Evolutionary conservation across 495 filamentous ascomycete genomes (phyloP), one percentile per base, ranked within the genome.

Genomic region (Lentithecium fluviatile): DNA sequence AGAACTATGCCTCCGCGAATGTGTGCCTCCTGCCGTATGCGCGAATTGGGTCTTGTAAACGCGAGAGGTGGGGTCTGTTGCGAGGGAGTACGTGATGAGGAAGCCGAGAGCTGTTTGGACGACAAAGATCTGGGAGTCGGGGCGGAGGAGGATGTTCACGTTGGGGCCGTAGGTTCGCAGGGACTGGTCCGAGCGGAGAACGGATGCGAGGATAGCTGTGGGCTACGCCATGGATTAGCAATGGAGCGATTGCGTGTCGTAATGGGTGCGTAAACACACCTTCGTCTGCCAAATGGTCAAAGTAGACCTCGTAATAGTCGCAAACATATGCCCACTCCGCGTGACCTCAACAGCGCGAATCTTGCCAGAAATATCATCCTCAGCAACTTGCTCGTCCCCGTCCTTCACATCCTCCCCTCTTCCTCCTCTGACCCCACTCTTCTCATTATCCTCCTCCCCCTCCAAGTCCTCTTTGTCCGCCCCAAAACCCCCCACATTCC

Each of bases 271-370:
- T 10, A 32, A 10, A 71, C 80, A 59, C 82, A 92, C 92, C 80
- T 90, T 91, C 53, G 89, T 93, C 75, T 99, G 95, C 95, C 95
- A 99, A 56, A 97, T 80, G 17, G 86, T 89, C 69, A 97, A 80
- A 4, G 87, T 87, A 7, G 87, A 87, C 5, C 81, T 74, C 1
- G 94, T 97, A 69, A 97, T 89, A 13, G 89, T 90, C 47, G 88
- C 89, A 76, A 99, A 97, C 57, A 96, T 76, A 70, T 89, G 85
- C 8, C 94, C 95, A 60, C 80, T 86, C 38, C 94, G 84, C 2
- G 91, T 89, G 8, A 91, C 83, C 56, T 83, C 85, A 32, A 96
- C 80, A 17, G 86, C 88, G 58, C 88, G 76, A 49, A 97, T 85
- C 57, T 62, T 58, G 6, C 49, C 64, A 53, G 53, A 56, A 0